Conservation (phyloP, 2,329 filamentous ascomycete genomes). For the Fusarium nodosum region DNA sequence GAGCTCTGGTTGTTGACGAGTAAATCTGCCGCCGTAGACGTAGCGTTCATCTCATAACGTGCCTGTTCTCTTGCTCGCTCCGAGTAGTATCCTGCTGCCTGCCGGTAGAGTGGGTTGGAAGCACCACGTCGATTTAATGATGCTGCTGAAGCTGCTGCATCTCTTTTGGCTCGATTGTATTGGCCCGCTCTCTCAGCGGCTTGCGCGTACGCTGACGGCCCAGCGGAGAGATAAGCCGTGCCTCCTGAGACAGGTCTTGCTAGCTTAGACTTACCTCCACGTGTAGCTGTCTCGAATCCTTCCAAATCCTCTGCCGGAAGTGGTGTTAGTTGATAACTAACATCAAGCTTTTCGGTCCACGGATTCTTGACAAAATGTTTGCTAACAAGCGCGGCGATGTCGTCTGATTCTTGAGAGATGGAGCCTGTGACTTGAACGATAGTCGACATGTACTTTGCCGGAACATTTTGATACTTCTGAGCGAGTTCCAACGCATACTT, state of each 20-base stretch:
- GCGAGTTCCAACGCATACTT: slow-evolving; percentile 53
- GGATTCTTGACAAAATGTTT: slow-evolving; percentile 59
- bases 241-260: slow-evolving; percentile 12
- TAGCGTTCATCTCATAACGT: slow-evolving; percentile 68
- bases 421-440: slow-evolving; percentile 58
- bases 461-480: slow-evolving; percentile 59
- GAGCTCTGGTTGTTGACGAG: slow-evolving; percentile 78
- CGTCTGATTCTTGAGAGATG: slow-evolving; percentile 54
- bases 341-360: slow-evolving; percentile 54
- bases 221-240: slow-evolving; percentile 7
- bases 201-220: slow-evolving; percentile 46
- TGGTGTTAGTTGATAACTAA: slow-evolving; percentile 58
- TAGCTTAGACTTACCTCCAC: slow-evolving; percentile 30
- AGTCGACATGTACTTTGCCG: slow-evolving; percentile 59
- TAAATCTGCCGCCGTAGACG: slow-evolving; percentile 76
- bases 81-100: slow-evolving; percentile 81
- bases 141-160: slow-evolving; percentile 56
- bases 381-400: slow-evolving; percentile 59
- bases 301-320: slow-evolving; percentile 53
- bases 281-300: slow-evolving; percentile 41
- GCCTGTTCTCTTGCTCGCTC: slow-evolving; percentile 76
- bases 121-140: slow-evolving; percentile 64
- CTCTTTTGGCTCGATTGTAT: slow-evolving; percentile 51
- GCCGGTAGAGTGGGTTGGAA: slow-evolving; percentile 80
- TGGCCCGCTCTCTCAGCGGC: slow-evolving; percentile 49